Evolutionary conservation across 495 filamentous ascomycete species (phyloP), one percentile per base, ranked within the genome.

Genomic region (Penicillium cataractarum): DNA sequence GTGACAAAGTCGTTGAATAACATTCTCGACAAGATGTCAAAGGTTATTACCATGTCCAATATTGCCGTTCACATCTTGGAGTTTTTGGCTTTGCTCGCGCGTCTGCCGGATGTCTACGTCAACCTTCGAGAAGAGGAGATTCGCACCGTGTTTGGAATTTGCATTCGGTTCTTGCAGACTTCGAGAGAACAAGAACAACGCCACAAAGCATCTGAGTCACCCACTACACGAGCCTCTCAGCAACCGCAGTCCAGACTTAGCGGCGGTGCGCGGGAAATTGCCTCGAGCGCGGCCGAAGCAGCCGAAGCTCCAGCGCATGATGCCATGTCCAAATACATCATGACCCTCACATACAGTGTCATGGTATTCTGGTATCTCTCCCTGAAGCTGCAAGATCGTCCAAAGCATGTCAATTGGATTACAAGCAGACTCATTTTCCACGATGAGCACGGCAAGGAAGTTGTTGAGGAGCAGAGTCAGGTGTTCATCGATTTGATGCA

Each of bases 401-500:
- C 87, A 19, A 91, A 87, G 62, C 89, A 96, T 61, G 91, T 96
- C 49, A 86, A 87, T 49, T 97, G 92, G 92, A 97, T 98, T 63
- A 89, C 90, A n/a, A 92, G 90, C 71, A 89, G 91, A 60, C 82
- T 99, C 31, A 90, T 91, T 26, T 80, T 82, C 57, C 86, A 83
- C 57, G 90, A 96, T 66, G 83, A 85, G 19, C 82, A 88, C 64
- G 92, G 91, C 6, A 86, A 85, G 27, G 86, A 90, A 31, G 85
- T 84, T 27, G 83, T 95, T 21, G 96, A 98, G 65, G 93, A 98
- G 72, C 94, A 97, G 69, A 94, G 92, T 32, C 87, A 93, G 60
- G 91, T 97, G 13, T 94, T 93, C 24, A 88, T 97, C 42, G 96
- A 99, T 73, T 89, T 98, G 80, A 94, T 99, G 90, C 93, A 97